A percentile compares a stretch with the other conserved stretches of the same genome.
Evolutionary conservation across 148 eudicot genomes (phyloP).

Genomic region (Fagopyrum tataricum): DNA sequence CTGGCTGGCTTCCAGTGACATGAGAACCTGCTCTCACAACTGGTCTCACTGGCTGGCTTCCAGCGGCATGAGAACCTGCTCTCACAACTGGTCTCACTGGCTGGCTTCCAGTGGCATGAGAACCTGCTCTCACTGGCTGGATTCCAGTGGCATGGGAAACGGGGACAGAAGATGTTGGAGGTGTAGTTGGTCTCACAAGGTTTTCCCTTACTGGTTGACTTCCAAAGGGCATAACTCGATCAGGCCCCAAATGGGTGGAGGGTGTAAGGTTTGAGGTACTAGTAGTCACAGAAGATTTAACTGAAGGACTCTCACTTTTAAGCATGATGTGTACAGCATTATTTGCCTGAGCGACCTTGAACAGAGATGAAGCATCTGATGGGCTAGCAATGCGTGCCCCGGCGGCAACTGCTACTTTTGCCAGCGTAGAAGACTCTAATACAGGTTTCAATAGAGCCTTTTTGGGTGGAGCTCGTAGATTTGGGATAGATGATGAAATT

Average conservation of each 20-base stretch:
- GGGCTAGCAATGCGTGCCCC: slow-evolving; percentile 83
- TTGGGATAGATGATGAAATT: slow-evolving; percentile 9
- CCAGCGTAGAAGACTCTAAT: slow-evolving; percentile 48
- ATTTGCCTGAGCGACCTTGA: slow-evolving; percentile 64
- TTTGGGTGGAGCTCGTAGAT: slow-evolving; percentile 29
- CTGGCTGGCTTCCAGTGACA: slow-evolving; percentile 27
- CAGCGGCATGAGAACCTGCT: slow-evolving; percentile 12
- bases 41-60: slow-evolving; percentile 30
- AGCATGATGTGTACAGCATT: slow-evolving; percentile 48
- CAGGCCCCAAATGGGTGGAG: slow-evolving; percentile 26
- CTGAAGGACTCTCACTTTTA: slow-evolving; percentile 29
- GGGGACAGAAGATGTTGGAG: slow-evolving; percentile 13
- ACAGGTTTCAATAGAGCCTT: slow-evolving; percentile 33
- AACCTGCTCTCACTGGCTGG: slow-evolving; percentile 28
- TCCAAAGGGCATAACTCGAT: slow-evolving; percentile 18
- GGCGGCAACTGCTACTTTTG: slow-evolving; percentile 84
- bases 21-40: slow-evolving; percentile 25
- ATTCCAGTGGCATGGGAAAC: slow-evolving; percentile 25
- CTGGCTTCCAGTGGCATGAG: slow-evolving; percentile 26
- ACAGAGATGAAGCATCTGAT: slow-evolving; percentile 48
- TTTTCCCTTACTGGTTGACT: slow-evolving; percentile 32
- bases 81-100: slow-evolving; percentile 20
- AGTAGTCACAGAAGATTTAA: slow-evolving; percentile 27
- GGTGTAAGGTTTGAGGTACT: slow-evolving; percentile 31
- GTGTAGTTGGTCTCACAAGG: slow-evolving; percentile 25